Base-by-base conservation (phyloP, 352 stramenopile species). In the Elongisporangium anandrum region DNA sequence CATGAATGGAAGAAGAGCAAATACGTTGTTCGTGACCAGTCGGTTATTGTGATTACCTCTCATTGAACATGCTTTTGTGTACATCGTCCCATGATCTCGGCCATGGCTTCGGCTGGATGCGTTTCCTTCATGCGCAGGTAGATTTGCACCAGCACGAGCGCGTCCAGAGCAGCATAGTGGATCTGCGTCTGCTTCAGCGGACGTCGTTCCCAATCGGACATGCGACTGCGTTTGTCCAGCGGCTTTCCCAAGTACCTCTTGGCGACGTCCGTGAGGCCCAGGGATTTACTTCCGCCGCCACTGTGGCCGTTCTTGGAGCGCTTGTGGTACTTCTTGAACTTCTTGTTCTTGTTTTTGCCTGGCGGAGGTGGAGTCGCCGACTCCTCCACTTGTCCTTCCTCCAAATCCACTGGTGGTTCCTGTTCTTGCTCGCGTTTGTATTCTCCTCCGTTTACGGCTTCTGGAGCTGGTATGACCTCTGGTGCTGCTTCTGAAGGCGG, bases 151-250 rank as follows among this genome's bases (percentile, higher is more conserved):
- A 93, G 70, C 41, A 89, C 81, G 20, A 81, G 66, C 23, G 84
- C 81, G 59, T 93, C 84, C 26, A 93, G 59, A 22, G 84, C 84
- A 2, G 84, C 84, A 23, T 93, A 93, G 20, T 85, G 65, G 19
- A 91, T 61, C 56, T 92, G 84, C 6, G 78, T 77, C 24, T 63
- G 77, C 9, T 78, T 84, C 2, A 93, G 75, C 22, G 84, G 84
- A 0, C 84, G 78, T 6, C 70, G 77, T 59, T 91, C 72, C 81
- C 81, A 93, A 69, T 94, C 69, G 3, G 85, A 91, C 72, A 94
- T 88, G 24, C 81, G 78, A 9, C 59, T 61, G 20, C 82, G 73
- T 41, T 94, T 94, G 61, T 92, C 85, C 1, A 94, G 66, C 15
- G 82, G 77, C 16, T 86, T 79, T 7, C 73, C 70, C 52, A 94